Evolutionary conservation across 805 yeast genomes (phyloP).

Genomic region (Lipomyces mesembrius): DNA sequence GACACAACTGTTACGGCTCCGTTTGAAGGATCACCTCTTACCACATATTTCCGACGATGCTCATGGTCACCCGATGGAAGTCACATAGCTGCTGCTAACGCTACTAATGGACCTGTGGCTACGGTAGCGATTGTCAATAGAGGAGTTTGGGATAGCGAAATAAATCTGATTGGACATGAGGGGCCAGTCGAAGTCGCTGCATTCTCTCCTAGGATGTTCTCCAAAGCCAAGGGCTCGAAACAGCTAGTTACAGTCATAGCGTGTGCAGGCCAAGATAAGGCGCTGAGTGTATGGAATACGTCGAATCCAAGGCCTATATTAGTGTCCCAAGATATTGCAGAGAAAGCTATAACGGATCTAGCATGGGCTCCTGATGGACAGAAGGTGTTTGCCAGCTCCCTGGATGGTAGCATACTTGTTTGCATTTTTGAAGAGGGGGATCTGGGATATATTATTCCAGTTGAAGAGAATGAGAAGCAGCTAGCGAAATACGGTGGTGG

Average conservation of each 20-base stretch:
- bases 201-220: slow-evolving; percentile 54
- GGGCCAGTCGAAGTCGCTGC: slow-evolving; percentile 69
- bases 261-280: slow-evolving; percentile 93
- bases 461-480: slow-evolving; percentile 68
- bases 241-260: slow-evolving; percentile 73
- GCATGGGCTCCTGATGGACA: slow-evolving; percentile 87
- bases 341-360: slow-evolving; percentile 82
- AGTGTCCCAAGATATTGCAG: slow-evolving; percentile 74
- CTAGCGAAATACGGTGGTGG: slow-evolving; percentile 87
- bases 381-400: slow-evolving; percentile 71
- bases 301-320: slow-evolving; percentile 73
- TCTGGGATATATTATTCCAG: slow-evolving; percentile 56
- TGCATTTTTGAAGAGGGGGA: slow-evolving; percentile 61
- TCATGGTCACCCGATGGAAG: slow-evolving; percentile 83
- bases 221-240: slow-evolving; percentile 43
- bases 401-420: slow-evolving; percentile 81
- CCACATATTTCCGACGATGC: slow-evolving; percentile 78
- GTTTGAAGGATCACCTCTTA: slow-evolving; percentile 83
- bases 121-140: slow-evolving; percentile 63
- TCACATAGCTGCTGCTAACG: slow-evolving; percentile 69
- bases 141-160: slow-evolving; percentile 69
- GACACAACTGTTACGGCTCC: slow-evolving; percentile 86
- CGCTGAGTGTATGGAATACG: slow-evolving; percentile 88
- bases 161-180: slow-evolving; percentile 69
- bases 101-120: slow-evolving; percentile 68